Conservation (phyloP, 129 eudicot genomes). For the Centrapalus pauciflorus region DNA sequence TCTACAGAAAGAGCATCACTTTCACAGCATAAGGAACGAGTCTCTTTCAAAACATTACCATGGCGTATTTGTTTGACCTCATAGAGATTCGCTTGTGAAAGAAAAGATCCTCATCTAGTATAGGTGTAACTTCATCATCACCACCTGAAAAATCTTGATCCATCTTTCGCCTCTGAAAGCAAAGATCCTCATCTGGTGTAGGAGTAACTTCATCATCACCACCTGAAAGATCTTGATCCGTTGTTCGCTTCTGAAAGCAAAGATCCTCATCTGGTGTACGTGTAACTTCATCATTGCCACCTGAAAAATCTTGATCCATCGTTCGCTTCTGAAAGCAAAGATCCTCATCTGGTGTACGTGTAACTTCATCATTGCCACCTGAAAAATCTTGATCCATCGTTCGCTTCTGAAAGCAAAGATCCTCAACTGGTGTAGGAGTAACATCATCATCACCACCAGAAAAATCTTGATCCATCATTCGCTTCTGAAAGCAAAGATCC, state of each 20-base stretch:
- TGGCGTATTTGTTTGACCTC: background rate
- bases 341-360: background rate
- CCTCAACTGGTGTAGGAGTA: background rate
- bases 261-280: constrained; percentile 1
- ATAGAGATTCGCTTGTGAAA: background rate
- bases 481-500: constrained; percentile 15
- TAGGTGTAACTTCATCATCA: background rate
- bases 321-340: constrained; percentile 16
- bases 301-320: constrained; percentile 20
- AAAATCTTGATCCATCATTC: background rate
- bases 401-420: constrained; percentile 18
- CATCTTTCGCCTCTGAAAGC: constrained; percentile 18
- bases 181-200: background rate
- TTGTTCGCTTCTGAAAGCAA: constrained; percentile 15
- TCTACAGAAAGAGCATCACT: background rate
- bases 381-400: constrained; percentile 13
- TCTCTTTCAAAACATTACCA: background rate
- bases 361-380: constrained; percentile 9
- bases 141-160: constrained; percentile 19
- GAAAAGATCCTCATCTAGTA: background rate
- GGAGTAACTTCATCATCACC: background rate
- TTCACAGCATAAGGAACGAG: background rate
- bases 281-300: background rate
- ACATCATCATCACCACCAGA: constrained; percentile 11
- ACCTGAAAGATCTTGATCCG: constrained; percentile 20